phyloP scores from a whole-genome alignment of 1,284 basidiomycete species.

The Veloporphyrellus conicus region DNA sequence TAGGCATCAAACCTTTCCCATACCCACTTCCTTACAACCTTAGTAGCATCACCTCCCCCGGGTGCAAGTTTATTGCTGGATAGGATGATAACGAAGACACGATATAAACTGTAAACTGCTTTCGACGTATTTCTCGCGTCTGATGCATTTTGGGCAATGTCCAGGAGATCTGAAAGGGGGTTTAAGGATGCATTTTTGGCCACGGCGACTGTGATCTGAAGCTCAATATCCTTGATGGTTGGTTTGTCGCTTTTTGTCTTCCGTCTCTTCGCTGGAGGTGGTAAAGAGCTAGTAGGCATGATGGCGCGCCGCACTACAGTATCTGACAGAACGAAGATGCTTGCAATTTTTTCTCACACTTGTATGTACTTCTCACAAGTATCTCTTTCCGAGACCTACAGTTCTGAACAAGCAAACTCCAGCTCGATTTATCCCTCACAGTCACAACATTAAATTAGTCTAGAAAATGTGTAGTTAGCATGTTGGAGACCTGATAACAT shows the following conservation, averaged over 20 bases:
- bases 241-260: slow-evolving; percentile 39
- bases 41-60: slow-evolving; percentile 50
- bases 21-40: slow-evolving; percentile 72
- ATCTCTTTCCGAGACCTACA: no score
- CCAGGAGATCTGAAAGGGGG: slow-evolving; percentile 71
- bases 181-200: slow-evolving; percentile 66
- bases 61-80: slow-evolving; percentile 52
- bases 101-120: slow-evolving; percentile 77
- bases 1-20: slow-evolving; percentile 67
- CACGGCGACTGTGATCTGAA: slow-evolving; percentile 47
- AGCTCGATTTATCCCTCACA: no score
- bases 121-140: slow-evolving; percentile 63
- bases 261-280: slow-evolving; percentile 53
- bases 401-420: no score
- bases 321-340: no score
- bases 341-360: no score
- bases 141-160: slow-evolving; percentile 44
- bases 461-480: no score
- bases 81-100: slow-evolving; percentile 70
- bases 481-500: no score
- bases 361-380: no score
- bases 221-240: slow-evolving; percentile 48
- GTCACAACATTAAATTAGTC: no score
- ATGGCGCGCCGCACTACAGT: not conserved
- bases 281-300: slow-evolving; percentile 46